Evolutionary conservation across 1,284 basidiomycete species (phyloP), one percentile per base, ranked within the genome.

Genomic region (Anthracocystis walkeri): DNA sequence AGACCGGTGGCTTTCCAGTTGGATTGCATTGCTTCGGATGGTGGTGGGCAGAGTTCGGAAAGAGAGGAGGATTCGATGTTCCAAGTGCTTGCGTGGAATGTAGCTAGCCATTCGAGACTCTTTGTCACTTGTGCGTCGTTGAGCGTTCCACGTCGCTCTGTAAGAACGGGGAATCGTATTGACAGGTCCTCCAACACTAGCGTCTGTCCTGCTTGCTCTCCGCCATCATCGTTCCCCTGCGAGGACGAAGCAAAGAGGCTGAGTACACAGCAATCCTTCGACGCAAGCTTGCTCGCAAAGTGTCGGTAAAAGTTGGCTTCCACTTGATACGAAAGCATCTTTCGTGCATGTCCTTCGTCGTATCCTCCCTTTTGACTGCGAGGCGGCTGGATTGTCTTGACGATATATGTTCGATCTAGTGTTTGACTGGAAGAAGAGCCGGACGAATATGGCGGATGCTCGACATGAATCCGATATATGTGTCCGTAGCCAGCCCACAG

Each of bases 401-500:
- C 68, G 16, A 78, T 65, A 16, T 48, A 65, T 0, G 58, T 65
- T 35, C 0, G 51, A 20, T 38, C 61, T 3, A n/a, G 27, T 23
- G 8, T 2, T 11, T 11, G n/a, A 12, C 6, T 7, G 2, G 54
- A 23, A 7, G 54, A 25, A 18, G 54, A 35, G 20, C 20, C 31
- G 33, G 54, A 56, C 10, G 41, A 2, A 2, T n/a, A 23, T 7
- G 54, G 7, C 4, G 14, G 29, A 25, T 56, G 54, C 42, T 49
- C 29, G 20, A 78, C 38, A 12, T 65, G 44, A n/a, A 74, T 45
- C 23, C 65, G 63, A 46, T 48, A 73, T 29, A 75, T 67, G 46
- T 63, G 58, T 7, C 77, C 77, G 58, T 76, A 78, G 0, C 73
- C 73, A 18, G 68, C 69, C 77, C 77, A 78, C 11, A 78, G 64